These are phyloP conservation scores for Eucalyptus polyanthemos DNA, from an alignment of 345 rosid genomes.

Conservation along the genomic window DNA sequence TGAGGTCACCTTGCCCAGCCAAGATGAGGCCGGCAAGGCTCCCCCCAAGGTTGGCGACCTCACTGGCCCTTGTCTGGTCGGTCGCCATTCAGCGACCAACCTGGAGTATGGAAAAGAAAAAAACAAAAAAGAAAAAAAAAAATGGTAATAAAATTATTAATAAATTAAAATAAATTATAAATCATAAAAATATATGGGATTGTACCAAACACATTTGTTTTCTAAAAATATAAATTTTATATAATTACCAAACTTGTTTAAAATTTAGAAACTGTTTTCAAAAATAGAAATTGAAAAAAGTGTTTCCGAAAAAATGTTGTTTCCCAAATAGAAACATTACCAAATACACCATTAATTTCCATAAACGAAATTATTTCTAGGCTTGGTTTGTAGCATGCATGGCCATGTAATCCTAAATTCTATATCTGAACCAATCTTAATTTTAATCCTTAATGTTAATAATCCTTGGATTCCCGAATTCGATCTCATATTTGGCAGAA, in stretches of 20 bases:
- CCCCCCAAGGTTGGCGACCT: accelerated
- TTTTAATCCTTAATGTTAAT: neutral
- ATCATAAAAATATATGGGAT: too few species aligned
- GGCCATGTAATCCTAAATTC: neutral
- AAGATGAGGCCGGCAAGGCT: too few species aligned
- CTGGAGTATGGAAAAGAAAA: too few species aligned
- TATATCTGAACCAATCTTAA: neutral
- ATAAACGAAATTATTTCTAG: neutral
- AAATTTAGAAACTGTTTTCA: accelerated
- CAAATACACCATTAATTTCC: accelerated
- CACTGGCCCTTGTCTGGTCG: accelerated
- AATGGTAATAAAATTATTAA: too few species aligned
- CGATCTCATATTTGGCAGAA: neutral
- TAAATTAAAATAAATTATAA: too few species aligned
- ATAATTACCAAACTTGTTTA: too few species aligned
- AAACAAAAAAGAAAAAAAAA: too few species aligned
- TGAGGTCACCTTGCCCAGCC: too few species aligned
- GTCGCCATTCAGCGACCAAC: accelerated
- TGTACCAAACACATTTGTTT: too few species aligned
- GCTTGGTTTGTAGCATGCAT: neutral
- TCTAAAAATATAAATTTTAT: accelerated
- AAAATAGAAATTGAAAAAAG: too few species aligned
- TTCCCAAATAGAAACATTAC: accelerated
- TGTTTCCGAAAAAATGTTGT: too few species aligned
- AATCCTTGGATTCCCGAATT: neutral